Evolutionary conservation across 169 alveolate species (phyloP).

Genomic region (Besnoitia besnoiti): DNA sequence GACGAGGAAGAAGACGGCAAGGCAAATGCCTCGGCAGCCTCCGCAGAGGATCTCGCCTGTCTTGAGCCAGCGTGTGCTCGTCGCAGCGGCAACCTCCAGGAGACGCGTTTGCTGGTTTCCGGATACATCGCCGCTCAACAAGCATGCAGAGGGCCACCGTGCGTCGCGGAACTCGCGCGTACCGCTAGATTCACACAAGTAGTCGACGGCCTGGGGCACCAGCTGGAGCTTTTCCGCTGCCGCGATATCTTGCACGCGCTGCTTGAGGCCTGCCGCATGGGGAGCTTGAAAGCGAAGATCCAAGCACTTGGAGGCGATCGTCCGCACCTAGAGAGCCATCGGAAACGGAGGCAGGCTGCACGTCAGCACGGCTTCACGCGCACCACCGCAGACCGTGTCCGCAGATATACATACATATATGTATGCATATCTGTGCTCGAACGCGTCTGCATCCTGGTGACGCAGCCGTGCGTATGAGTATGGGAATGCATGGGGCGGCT

Average conservation of each 20-base stretch:
- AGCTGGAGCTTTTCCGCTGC: slow-evolving; percentile 14
- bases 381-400: not conserved
- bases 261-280: not conserved
- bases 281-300: slow-evolving; percentile 46
- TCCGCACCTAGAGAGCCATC: not conserved
- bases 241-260: slow-evolving; percentile 18
- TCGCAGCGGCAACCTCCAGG: too few relatives aligned
- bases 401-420: not conserved
- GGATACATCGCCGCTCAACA: too few relatives aligned
- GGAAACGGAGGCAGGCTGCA: not conserved
- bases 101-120: too few relatives aligned
- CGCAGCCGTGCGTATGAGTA: too few relatives aligned
- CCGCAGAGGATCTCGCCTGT: too few relatives aligned
- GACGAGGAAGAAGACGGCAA: too few relatives aligned
- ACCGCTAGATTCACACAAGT: slow-evolving; percentile 6
- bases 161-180: too few relatives aligned
- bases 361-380: not conserved
- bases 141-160: too few relatives aligned
- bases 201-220: not conserved
- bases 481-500: too few relatives aligned
- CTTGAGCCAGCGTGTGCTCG: too few relatives aligned
- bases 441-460: too few relatives aligned
- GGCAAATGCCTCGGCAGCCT: too few relatives aligned
- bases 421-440: not conserved
- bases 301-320: slow-evolving; percentile 18